Evolutionary conservation across 352 stramenopile species (phyloP).

Genomic region (Globisporangium sylvaticum): DNA sequence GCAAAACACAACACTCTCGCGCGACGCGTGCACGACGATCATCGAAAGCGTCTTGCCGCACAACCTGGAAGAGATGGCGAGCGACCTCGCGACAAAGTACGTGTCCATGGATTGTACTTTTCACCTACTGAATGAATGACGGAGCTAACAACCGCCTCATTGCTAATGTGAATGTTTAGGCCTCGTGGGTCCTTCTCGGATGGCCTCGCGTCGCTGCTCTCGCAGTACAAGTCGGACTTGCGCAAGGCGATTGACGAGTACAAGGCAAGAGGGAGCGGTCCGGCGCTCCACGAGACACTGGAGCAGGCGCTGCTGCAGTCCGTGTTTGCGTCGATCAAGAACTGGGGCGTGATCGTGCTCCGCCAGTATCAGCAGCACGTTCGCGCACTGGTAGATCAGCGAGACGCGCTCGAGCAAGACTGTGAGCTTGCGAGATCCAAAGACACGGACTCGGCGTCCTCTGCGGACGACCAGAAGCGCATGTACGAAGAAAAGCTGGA

Average conservation of each 20-base stretch:
- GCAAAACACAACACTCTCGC: slow-evolving; percentile 18
- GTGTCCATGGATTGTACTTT: neutral
- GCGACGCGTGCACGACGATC: slow-evolving; percentile 8
- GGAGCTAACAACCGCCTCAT: neutral
- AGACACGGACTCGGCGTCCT: slow-evolving; percentile 24
- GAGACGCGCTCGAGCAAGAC: slow-evolving; percentile 23
- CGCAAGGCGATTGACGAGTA: slow-evolving; percentile 37
- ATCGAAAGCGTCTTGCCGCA: slow-evolving; percentile 30
- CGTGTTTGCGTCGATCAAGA: slow-evolving; percentile 40
- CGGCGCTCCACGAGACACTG: slow-evolving; percentile 24
- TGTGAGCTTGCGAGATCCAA: slow-evolving; percentile 22
- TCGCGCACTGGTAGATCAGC: slow-evolving; percentile 22
- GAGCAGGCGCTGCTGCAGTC: slow-evolving; percentile 30
- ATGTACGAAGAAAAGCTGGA: slow-evolving; percentile 42
- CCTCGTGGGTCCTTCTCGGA: slow-evolving; percentile 49
- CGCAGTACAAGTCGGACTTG: slow-evolving; percentile 61
- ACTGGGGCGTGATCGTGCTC: slow-evolving; percentile 44
- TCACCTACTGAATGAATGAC: neutral
- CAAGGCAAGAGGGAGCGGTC: slow-evolving; percentile 23
- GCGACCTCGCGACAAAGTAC: slow-evolving; percentile 26
- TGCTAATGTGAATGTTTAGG: slow-evolving; percentile 4
- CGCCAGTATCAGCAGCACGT: slow-evolving; percentile 48
- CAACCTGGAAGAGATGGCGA: slow-evolving; percentile 35
- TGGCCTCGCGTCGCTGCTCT: slow-evolving; percentile 39
- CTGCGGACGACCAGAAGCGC: slow-evolving; percentile 43